Percentiles rank a stretch among this genome's conserved stretches.
Conservation (phyloP, 2,329 filamentous ascomycete species). For the Penicillium sp. region DNA sequence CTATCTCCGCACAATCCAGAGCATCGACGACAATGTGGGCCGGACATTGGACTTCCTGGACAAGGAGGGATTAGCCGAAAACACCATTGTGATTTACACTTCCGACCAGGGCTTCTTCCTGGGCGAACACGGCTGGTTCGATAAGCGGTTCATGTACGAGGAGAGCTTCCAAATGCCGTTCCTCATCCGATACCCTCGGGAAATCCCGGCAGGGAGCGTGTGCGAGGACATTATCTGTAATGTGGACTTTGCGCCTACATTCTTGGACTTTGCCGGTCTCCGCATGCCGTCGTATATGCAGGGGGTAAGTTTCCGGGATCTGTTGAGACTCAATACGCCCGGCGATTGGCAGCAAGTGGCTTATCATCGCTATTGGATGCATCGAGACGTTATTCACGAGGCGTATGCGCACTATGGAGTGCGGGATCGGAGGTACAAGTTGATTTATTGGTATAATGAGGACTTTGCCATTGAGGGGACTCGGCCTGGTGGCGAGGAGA, state of each 20-base stretch:
- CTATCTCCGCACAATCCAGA: slow-evolving; percentile 56
- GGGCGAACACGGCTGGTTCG: slow-evolving; percentile 60
- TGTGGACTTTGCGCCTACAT: slow-evolving; percentile 57
- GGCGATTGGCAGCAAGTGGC: slow-evolving; percentile 53
- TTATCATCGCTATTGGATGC: slow-evolving; percentile 61
- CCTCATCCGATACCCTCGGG: slow-evolving; percentile 48
- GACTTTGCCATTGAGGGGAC: slow-evolving; percentile 50
- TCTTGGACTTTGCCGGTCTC: slow-evolving; percentile 49
- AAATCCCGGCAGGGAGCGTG: slow-evolving; percentile 42
- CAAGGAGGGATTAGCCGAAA: slow-evolving; percentile 41
- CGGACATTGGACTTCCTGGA: slow-evolving; percentile 52
- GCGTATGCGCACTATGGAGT: slow-evolving; percentile 57
- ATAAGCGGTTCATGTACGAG: slow-evolving; percentile 62
- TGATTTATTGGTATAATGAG: slow-evolving; percentile 61
- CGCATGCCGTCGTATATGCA: slow-evolving; percentile 54
- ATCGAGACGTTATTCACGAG: slow-evolving; percentile 53
- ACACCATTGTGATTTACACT: slow-evolving; percentile 57
- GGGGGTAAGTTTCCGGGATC: slow-evolving; percentile 46
- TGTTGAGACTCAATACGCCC: slow-evolving; percentile 44
- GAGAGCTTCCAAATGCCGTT: slow-evolving; percentile 61
- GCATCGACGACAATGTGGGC: slow-evolving; percentile 56
- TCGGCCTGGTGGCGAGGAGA: slow-evolving; percentile 42
- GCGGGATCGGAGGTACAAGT: slow-evolving; percentile 54
- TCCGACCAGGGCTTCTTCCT: slow-evolving; percentile 60
- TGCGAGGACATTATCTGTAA: slow-evolving; percentile 55